These are phyloP conservation scores for Xerocomellus chrysenteron DNA, from an alignment of 768 basidiomycete species.

Conservation along the genomic window DNA sequence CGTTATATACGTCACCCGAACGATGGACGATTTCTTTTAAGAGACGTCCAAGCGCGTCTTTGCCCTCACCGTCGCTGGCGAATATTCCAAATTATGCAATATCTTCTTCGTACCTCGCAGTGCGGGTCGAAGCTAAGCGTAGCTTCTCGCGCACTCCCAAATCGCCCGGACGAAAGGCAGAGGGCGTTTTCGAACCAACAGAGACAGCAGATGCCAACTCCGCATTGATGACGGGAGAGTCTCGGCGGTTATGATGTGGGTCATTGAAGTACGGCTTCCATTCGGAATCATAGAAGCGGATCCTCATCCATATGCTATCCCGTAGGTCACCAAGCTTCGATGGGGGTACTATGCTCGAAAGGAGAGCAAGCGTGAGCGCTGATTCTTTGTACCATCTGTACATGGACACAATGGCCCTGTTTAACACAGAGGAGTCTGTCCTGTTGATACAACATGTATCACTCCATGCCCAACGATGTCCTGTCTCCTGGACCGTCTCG, in stretches of 20 bases:
- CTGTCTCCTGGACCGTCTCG: not conserved
- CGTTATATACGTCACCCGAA: conserved; percentile 1
- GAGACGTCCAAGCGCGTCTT: not conserved
- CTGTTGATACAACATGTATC: conserved; percentile 3
- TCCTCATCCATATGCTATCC: conserved; percentile 5
- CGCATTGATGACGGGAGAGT: not conserved
- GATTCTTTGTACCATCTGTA: conserved; percentile 9
- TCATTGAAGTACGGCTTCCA: conserved; percentile 6
- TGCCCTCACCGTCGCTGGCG: not conserved
- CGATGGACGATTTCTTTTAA: conserved; percentile 6
- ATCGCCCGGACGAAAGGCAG: not conserved
- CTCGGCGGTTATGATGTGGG: not conserved
- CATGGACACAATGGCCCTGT: conserved; percentile 1
- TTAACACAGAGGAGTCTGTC: not conserved
- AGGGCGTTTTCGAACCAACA: not conserved
- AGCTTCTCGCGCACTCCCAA: conserved; percentile 1
- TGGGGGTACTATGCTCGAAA: not conserved
- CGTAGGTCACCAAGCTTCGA: not conserved
- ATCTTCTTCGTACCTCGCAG: not conserved
- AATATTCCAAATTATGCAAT: conserved; percentile 5
- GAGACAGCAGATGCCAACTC: conserved; percentile 1
- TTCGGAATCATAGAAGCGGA: conserved; percentile 8
- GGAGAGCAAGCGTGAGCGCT: not conserved
- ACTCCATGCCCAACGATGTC: conserved; percentile 6
- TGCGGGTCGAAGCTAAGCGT: conserved; percentile 1